These are phyloP conservation scores for Rubia yunnanensis DNA, from an alignment of 257 asterid genomes.

Conservation along the genomic window DNA sequence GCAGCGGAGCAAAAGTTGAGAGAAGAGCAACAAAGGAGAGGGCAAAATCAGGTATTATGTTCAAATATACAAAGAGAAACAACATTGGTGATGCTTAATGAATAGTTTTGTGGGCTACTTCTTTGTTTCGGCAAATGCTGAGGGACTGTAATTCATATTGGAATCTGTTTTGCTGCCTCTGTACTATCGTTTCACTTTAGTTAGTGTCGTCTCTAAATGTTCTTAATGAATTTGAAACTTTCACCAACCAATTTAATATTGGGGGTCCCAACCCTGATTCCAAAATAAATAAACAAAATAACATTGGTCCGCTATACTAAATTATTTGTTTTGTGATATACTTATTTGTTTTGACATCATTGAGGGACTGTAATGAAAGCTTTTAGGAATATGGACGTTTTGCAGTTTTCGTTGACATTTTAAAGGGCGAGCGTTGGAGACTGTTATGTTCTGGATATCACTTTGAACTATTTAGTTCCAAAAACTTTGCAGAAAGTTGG, in stretches of 20 bases:
- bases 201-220: not conserved
- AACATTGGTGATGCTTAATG: not conserved
- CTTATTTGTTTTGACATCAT: no score
- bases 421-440: not conserved
- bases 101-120: not conserved
- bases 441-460: not conserved
- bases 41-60: conserved; percentile 44
- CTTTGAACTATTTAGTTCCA: not conserved
- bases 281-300: no score
- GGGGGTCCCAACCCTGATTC: not conserved
- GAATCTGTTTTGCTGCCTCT: not conserved
- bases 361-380: not conserved
- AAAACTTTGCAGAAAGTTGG: not conserved
- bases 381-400: not conserved
- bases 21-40: conserved; percentile 46
- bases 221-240: not conserved
- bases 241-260: not conserved
- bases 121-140: not conserved
- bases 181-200: not conserved
- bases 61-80: not conserved
- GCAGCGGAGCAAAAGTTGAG: conserved; percentile 62
- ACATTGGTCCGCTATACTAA: no score
- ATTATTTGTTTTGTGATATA: no score
- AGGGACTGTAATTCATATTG: not conserved
- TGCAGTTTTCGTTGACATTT: not conserved